Conservation (phyloP, 164 flowering plant species). For the Liquidambar formosana region DNA sequence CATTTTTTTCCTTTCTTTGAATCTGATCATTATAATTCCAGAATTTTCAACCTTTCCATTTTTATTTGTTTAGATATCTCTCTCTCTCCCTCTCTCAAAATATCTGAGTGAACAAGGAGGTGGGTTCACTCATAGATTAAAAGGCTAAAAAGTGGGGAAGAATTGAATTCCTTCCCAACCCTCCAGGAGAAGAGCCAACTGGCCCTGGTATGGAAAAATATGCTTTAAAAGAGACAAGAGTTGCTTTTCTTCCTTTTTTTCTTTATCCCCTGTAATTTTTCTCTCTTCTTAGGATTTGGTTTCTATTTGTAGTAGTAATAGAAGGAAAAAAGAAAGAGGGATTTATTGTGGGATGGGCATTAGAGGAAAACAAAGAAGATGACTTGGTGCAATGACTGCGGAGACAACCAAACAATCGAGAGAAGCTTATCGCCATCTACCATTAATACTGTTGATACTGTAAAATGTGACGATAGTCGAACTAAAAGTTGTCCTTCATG, state of each 20-base stretch:
- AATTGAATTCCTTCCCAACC: constrained; percentile 16
- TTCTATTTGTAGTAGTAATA: constrained; percentile 12
- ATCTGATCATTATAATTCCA: constrained; percentile 1
- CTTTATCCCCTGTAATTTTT: background rate
- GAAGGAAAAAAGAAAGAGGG: constrained; percentile 10
- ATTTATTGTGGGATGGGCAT: constrained; percentile 35
- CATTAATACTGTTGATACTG: background rate
- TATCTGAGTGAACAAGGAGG: too few relatives aligned
- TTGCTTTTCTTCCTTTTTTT: constrained; percentile 11
- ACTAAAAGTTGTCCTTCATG: constrained; percentile 70
- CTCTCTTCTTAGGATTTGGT: background rate
- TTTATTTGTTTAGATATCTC: constrained; percentile 2
- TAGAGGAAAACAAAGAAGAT: constrained; percentile 27
- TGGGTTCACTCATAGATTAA: background rate
- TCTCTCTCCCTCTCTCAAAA: constrained; percentile 16
- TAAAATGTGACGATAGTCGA: constrained; percentile 8
- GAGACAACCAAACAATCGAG: constrained; percentile 19
- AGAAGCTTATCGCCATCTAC: constrained; percentile 5
- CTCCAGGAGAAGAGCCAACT: constrained; percentile 7
- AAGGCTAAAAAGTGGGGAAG: background rate
- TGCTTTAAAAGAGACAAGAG: constrained; percentile 20
- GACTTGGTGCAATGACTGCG: constrained; percentile 63
- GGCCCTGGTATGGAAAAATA: background rate
- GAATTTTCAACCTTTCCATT: background rate
- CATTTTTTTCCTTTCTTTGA: constrained; percentile 19